These are phyloP conservation scores for Tubosaeta brunneosetosa DNA, from an alignment of 768 basidiomycete genomes.

Conservation along the genomic window DNA sequence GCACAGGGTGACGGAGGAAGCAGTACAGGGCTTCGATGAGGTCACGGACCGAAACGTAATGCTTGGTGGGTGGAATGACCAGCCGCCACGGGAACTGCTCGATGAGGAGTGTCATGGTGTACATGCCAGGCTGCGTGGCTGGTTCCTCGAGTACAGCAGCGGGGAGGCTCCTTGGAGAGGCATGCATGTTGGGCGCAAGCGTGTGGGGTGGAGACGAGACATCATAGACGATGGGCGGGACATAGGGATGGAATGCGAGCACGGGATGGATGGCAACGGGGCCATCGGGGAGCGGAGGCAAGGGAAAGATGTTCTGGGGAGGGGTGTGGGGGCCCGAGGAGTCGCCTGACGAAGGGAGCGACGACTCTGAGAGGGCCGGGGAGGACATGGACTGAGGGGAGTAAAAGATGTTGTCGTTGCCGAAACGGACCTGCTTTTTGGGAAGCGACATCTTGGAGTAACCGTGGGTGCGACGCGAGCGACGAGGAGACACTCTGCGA, in stretches of 20 bases:
- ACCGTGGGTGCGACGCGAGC: conserved; percentile 6
- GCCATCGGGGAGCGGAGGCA: conserved; percentile 22
- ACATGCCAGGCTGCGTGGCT: conserved; percentile 29
- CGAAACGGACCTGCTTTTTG: conserved; percentile 30
- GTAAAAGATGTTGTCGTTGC: conserved; percentile 31
- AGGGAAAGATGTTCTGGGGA: conserved; percentile 20
- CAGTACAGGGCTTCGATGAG: conserved; percentile 45
- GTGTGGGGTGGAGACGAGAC: conserved; percentile 15
- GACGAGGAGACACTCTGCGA: conserved; percentile 6
- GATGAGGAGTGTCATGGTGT: conserved; percentile 28
- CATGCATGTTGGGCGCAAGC: conserved; percentile 21
- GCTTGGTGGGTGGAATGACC: conserved; percentile 26
- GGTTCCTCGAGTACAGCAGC: conserved; percentile 22
- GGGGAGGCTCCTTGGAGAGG: conserved; percentile 25
- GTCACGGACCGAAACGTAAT: conserved; percentile 41
- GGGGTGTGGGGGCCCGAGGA: conserved; percentile 28
- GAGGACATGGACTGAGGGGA: conserved; percentile 22
- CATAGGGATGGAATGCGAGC: conserved; percentile 26
- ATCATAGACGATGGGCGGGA: conserved; percentile 21
- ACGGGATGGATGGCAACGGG: conserved; percentile 29
- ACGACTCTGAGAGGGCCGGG: conserved; percentile 26
- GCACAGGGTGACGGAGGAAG: conserved; percentile 39
- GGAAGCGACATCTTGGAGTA: conserved; percentile 16
- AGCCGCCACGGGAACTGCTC: conserved; percentile 33
- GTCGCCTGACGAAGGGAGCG: conserved; percentile 27